Evolutionary conservation across 768 basidiomycete species (phyloP).

Genomic region (Lentinula detonsa): DNA sequence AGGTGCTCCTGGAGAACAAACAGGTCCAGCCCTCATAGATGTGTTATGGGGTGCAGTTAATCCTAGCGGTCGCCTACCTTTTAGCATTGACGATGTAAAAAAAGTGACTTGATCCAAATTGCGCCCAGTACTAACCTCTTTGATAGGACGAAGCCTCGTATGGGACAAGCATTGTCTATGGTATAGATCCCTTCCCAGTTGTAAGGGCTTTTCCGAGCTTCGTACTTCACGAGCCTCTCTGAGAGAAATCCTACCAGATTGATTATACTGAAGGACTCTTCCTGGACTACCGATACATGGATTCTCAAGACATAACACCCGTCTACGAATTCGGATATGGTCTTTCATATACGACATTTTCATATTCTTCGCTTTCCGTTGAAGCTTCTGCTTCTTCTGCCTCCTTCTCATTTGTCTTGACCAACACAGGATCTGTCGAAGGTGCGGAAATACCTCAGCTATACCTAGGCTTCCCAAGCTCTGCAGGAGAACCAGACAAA

Average conservation of each 20-base stretch:
- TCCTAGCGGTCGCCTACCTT: conserved; percentile 67
- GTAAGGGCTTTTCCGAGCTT: conserved; percentile 1
- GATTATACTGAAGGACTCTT: conserved; percentile 61
- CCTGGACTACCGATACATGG: conserved; percentile 67
- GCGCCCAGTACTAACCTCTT: neutral
- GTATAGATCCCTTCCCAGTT: conserved; percentile 21
- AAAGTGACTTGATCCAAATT: neutral
- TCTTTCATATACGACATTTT: conserved; percentile 67
- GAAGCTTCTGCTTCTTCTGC: conserved; percentile 24
- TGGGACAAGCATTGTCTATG: conserved; percentile 39
- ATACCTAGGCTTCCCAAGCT: conserved; percentile 43
- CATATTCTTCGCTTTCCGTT: conserved; percentile 48
- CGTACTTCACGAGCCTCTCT: neutral
- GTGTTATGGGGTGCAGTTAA: conserved; percentile 74
- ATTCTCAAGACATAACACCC: conserved; percentile 42
- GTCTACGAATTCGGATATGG: conserved; percentile 70
- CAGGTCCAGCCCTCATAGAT: conserved; percentile 69
- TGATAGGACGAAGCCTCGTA: conserved; percentile 31
- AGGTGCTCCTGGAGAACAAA: conserved; percentile 65
- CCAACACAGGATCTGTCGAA: conserved; percentile 40
- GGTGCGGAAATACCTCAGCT: conserved; percentile 52
- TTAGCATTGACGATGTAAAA: conserved; percentile 64
- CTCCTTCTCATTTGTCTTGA: conserved; percentile 35
- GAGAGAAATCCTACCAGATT: conserved; percentile 30
- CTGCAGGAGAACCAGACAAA: conserved; percentile 41